Evolutionary conservation across 2,329 filamentous ascomycete species (phyloP), one percentile per base, ranked within the genome.

Genomic region (Botrytis aclada): DNA sequence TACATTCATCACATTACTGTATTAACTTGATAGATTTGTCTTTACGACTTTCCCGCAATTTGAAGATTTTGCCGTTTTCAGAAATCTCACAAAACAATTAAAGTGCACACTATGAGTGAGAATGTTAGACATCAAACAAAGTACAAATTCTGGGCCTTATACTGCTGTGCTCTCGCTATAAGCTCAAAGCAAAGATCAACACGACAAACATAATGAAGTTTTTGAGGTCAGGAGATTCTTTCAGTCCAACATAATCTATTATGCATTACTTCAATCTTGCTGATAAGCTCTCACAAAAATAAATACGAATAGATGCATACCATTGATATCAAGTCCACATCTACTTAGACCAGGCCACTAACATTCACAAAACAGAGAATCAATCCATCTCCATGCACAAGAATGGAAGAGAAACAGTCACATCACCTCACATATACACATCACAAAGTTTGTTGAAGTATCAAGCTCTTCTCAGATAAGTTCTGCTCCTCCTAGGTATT

Each of bases 71-170:
- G n/a, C n/a, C n/a, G n/a, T n/a, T n/a, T n/a, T 29, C 14, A 56
- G n/a, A 29, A 9, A 18, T 18, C 6, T 4, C n/a, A 18, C 51
- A 54, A 54, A 54, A 3, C 1, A 54, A 5, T 29, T 4, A 47
- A n/a, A n/a, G n/a, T n/a, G 6, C 20, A 47, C 8, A 10, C n/a
- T 8, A 18, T 54, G 14, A 9, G 29, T 9, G 4, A 56, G 0
- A 56, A 56, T 9, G 0, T 2, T 18, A 56, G n/a, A 29, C 1
- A 29, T 29, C 14, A 9, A 56, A 29, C 25, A 51, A 4, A 51
- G 7, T 0, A 51, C 7, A 12, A 12, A 7, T 51, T 51, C 12
- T n/a, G 3, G 25, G 0, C 2, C 2, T n/a, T 0, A 25, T 51
- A 51, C 0, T n/a, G 8, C 12, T 51, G 10, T 29, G 1, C n/a